Base-by-base conservation (phyloP, 441 rosid species). In the Manihot esculenta region DNA sequence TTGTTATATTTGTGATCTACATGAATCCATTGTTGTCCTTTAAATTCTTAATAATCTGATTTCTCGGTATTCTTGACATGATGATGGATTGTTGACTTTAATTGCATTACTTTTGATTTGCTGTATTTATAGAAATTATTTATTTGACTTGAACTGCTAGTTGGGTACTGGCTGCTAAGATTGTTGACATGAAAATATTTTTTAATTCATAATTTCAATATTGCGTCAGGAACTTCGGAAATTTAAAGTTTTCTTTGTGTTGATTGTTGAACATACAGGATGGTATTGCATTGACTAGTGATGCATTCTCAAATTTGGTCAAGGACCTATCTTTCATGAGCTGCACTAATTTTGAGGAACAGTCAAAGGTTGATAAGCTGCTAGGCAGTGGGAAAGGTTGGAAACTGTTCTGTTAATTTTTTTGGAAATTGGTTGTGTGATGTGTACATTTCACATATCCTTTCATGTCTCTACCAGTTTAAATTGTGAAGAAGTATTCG, bases 311-410 rank as follows among this genome's bases (percentile, higher is more conserved):
- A 80, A 86, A 82, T 71, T 79, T 86, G 72, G 82, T 82, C 74
- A 81, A 80, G 78, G 85, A 83, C 69, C 72, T 82, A 42, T 66
- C 81, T 76, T 61, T 75, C 56, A 53, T 47, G 62, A 75, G 69
- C 69, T 76, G 53, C 56, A 62, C 75, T 56, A 81, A 88, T 73
- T 70, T 70, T 18, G 66, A 75, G 47, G 85, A 69, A 65, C 84
- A 71, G 58, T 92, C 98, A 65, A 92, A 85, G 74, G 93, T 78
- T 68, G 87, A 94, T 57, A 85, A 83, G 86, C 78, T 94, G 75
- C 87, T 92, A 23, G 99, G 98, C 12, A 57, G 89, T 45, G 97
- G 99, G 73, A 88, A 85, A 92, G 94, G 99, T 94, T 77, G 64
- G 85, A 58, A 60, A 60, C 75, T 48, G 67, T 79, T 66, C 20